Base-by-base conservation (phyloP, 169 alveolate species). In the Babesia ovata region DNA sequence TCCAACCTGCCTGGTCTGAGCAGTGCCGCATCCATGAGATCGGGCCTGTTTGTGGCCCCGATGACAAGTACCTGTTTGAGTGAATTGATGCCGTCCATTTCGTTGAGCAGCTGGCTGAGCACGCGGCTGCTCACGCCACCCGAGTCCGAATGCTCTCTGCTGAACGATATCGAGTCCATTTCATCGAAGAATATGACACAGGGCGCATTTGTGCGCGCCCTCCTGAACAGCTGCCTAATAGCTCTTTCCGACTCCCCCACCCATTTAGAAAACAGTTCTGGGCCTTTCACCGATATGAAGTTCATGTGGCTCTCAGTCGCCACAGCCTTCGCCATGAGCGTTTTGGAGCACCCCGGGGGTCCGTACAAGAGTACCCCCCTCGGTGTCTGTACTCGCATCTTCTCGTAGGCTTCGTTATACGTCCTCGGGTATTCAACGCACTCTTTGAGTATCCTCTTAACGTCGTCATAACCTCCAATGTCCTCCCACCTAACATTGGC, bases 291-390 rank as follows among this genome's bases (percentile, higher is more conserved):
- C 75, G 99, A 97, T 46, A 98, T 94, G 88, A 98, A 98, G 83
- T 98, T 97, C 92, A 98, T 92, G 54, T 96, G 93, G 70, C 98
- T 92, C 86, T 98, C 99, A 26, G 99, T 97, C 17, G 99, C 99
- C 42, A 98, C 94, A 17, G 99, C 99, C 85, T 97, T 98, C 19
- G 99, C 99, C 91, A 98, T 93, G 92, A 98, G 70, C 14, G 99
- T 98, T 90, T 98, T 98, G 46, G 98, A 91, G 85, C 99, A 97
- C 21, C 99, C 99, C 4, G 99, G 99, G 17, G 99, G 99, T 4
- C 99, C 99, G 87, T 98, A 97, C 54, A 98, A 91, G 69, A 98
- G 92, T 56, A 98, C 92, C 10, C 99, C 99, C 52, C 95, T 90
- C 45, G 99, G 99, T 9, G 99, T 97, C 29, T 87, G 87, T 26